phyloP scores from a whole-genome alignment of 352 stramenopile genomes.

The Pythium sp. region DNA sequence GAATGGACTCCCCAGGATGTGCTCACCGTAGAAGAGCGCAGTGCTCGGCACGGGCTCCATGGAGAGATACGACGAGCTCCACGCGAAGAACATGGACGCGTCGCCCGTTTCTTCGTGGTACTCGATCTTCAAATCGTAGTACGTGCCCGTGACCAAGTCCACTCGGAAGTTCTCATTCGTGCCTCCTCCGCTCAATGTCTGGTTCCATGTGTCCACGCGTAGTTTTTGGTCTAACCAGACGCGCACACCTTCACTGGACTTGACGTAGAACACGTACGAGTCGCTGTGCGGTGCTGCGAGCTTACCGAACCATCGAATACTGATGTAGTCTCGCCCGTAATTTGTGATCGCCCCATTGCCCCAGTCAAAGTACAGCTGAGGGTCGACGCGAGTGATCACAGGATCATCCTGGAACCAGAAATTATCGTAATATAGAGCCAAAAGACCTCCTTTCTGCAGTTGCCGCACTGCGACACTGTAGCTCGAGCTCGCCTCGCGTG shows the following conservation, averaged over 20 bases:
- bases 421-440: conserved; percentile 95
- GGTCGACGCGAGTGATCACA: conserved; percentile 85
- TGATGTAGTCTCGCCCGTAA: conserved; percentile 95
- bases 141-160: conserved; percentile 59
- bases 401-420: conserved; percentile 93
- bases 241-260: conserved; percentile 90
- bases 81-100: conserved; percentile 86
- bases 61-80: conserved; percentile 90
- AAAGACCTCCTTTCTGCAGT: conserved; percentile 87
- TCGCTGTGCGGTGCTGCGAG: conserved; percentile 77
- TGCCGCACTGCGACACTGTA: conserved; percentile 92
- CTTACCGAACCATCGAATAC: conserved; percentile 94
- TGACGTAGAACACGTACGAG: conserved; percentile 91
- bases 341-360: conserved; percentile 89
- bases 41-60: conserved; percentile 81
- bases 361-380: conserved; percentile 87
- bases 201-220: conserved; percentile 90
- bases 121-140: conserved; percentile 94
- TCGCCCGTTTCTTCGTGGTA: conserved; percentile 93
- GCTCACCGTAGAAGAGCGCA: conserved; percentile 83
- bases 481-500: conserved; percentile 43
- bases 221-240: conserved; percentile 93
- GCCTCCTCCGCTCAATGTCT: conserved; percentile 26
- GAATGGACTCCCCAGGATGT: conserved; percentile 95
- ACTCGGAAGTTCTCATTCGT: conserved; percentile 73